Evolutionary conservation across 441 rosid genomes (phyloP), one percentile per base, ranked within the genome.

Genomic region (Populus trichocarpa): DNA sequence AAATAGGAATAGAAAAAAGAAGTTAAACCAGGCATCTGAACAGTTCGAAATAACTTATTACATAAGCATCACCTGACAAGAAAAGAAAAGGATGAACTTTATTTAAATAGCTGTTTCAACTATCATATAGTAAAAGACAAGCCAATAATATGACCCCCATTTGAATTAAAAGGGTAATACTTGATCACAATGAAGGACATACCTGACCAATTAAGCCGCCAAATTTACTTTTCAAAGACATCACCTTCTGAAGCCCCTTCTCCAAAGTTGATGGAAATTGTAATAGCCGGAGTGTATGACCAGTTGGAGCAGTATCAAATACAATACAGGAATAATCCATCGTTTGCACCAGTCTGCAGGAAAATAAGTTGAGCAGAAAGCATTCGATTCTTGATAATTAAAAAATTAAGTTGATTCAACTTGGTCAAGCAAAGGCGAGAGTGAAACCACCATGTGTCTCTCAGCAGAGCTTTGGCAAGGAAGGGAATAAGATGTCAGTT

Each of bases 251-350:
- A 59, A 93, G 97, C 61, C 98, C 99, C 89, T 91, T 96, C 84
- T 96, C 99, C 75, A 96, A 84, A 65, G 99, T 96, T 73, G 98
- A 79, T 0, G 99, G 99, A 77, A 96, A 96, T 85, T 96, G 99
- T 81, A 96, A 85, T 28, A 96, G 85, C 71, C 98, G 90, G 75
- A 96, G 97, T n/a, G 99, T 94, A 81, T 94, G 98, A 61, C 98
- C 99, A 35, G 99, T 96, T 78, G 99, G 99, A 83, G 99, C 98
- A 13, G 99, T 96, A 85, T 96, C 98, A 80, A 94, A 96, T 38
- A 94, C 99, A 79, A 96, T 92, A 78, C 87, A 87, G 68, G 97
- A 93, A 85, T 94, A 96, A 80, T 96, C 98, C 99, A 96, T 92
- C 12, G 98, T 94, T 75, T 96, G 99, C 84, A 94, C 98, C 97